A percentile compares a stretch with the other conserved stretches of the same genome.
phyloP scores from a whole-genome alignment of 2,329 filamentous ascomycete genomes.

The Hirsutella rhossiliensis region DNA sequence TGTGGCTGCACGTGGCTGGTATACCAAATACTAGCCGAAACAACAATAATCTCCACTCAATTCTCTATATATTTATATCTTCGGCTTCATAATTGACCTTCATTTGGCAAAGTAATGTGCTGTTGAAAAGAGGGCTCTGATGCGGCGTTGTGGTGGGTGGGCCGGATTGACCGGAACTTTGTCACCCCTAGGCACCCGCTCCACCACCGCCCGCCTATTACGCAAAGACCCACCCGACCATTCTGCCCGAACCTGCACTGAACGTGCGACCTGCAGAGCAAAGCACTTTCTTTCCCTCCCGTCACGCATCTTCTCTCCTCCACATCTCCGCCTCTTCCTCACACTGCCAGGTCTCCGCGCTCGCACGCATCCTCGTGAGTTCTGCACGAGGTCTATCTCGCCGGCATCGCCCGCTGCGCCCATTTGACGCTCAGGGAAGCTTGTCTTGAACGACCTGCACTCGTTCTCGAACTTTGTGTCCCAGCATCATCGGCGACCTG shows the following conservation, averaged over 20 bases:
- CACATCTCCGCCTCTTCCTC: conserved; percentile 1
- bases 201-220: conserved; percentile 15
- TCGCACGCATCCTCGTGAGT: background rate
- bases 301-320: conserved; percentile 11
- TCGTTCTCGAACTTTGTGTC: conserved; percentile 19
- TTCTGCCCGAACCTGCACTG: conserved; percentile 8
- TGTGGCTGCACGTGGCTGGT: no score
- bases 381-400: background rate
- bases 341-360: background rate
- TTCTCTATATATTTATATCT: no score
- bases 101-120: no score
- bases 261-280: conserved; percentile 5
- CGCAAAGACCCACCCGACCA: conserved; percentile 24
- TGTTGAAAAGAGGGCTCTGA: no score
- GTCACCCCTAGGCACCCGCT: background rate
- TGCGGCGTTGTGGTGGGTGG: no score
- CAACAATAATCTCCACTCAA: no score
- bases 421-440: conserved; percentile 10
- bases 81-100: no score
- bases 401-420: conserved; percentile 1
- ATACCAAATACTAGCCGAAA: no score
- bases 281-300: conserved; percentile 16
- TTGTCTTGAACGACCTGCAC: conserved; percentile 29
- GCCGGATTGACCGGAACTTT: no score
- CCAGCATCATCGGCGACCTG: conserved; percentile 3